phyloP scores from a whole-genome alignment of 768 basidiomycete genomes.

The Lactarius pseudohatsudake region DNA sequence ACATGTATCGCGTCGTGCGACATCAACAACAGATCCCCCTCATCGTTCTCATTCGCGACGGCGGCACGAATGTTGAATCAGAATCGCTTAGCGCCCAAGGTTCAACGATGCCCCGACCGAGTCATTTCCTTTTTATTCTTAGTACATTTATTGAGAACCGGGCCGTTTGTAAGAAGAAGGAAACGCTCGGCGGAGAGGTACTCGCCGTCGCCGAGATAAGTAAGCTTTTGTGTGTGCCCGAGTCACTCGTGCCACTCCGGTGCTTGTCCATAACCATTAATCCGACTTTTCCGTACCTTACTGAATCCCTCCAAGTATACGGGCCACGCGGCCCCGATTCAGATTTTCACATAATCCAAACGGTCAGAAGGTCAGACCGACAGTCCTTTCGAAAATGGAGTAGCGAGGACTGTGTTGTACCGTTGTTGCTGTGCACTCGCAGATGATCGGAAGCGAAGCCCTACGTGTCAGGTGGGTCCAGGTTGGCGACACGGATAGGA shows the following conservation, averaged over 20 bases:
- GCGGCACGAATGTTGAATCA: neutral
- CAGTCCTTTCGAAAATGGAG: neutral
- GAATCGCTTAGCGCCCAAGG: neutral
- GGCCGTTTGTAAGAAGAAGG: too few species aligned
- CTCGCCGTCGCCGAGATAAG: too few species aligned
- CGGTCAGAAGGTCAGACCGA: neutral
- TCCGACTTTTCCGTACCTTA: neutral
- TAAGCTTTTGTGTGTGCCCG: neutral
- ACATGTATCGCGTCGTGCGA: neutral
- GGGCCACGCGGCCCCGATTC: neutral
- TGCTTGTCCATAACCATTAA: neutral
- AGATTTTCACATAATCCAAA: neutral
- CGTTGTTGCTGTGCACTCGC: neutral
- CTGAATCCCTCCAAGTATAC: neutral
- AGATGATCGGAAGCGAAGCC: neutral
- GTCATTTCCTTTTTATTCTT: neutral
- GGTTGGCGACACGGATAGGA: neutral
- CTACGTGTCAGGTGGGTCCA: neutral
- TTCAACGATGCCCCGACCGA: neutral
- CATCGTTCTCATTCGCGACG: neutral
- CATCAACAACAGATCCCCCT: neutral
- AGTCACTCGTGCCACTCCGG: neutral
- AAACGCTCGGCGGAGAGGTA: too few species aligned
- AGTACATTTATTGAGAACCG: too few species aligned
- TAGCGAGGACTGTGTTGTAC: neutral